These are phyloP conservation scores for Cyberlindnera mycetangii DNA, from an alignment of 805 yeast species.

Conservation along the genomic window DNA sequence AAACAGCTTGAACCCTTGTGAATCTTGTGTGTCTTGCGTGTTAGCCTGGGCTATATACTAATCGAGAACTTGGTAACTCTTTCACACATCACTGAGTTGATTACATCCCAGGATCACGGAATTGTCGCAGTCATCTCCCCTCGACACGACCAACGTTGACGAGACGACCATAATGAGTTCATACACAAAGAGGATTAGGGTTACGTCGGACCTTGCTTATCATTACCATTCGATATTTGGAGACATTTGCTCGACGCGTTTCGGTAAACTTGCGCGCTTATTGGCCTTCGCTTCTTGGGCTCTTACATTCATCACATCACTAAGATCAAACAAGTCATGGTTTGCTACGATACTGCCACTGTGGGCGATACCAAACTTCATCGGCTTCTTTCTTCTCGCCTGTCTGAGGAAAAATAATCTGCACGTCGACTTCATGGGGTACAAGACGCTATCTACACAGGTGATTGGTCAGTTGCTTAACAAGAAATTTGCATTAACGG, in stretches of 20 bases:
- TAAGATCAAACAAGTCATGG: constrained; percentile 25
- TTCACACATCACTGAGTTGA: no score
- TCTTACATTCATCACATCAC: constrained; percentile 26
- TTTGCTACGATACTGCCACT: constrained; percentile 23
- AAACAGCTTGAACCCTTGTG: background rate
- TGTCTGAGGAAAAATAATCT: constrained; percentile 39
- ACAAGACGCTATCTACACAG: constrained; percentile 30
- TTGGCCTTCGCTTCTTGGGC: constrained; percentile 30
- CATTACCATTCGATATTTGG: constrained; percentile 38
- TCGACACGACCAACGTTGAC: background rate
- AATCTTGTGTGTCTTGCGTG: background rate
- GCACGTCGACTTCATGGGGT: constrained; percentile 36
- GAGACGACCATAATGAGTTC: background rate
- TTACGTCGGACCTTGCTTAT: constrained; percentile 22
- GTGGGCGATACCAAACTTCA: constrained; percentile 25
- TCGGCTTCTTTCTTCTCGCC: constrained; percentile 33
- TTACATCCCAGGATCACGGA: no score
- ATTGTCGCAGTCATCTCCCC: no score
- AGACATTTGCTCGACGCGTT: constrained; percentile 39
- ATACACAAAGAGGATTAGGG: constrained; percentile 3
- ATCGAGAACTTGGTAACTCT: no score
- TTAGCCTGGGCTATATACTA: no score
- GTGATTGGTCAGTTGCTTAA: constrained; percentile 25
- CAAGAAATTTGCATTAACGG: constrained; percentile 25
- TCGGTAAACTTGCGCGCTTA: constrained; percentile 37